Percentiles rank a stretch among this genome's conserved stretches.
Evolutionary conservation across 768 basidiomycete genomes (phyloP).

Genomic region (Hypholoma sublateritium): DNA sequence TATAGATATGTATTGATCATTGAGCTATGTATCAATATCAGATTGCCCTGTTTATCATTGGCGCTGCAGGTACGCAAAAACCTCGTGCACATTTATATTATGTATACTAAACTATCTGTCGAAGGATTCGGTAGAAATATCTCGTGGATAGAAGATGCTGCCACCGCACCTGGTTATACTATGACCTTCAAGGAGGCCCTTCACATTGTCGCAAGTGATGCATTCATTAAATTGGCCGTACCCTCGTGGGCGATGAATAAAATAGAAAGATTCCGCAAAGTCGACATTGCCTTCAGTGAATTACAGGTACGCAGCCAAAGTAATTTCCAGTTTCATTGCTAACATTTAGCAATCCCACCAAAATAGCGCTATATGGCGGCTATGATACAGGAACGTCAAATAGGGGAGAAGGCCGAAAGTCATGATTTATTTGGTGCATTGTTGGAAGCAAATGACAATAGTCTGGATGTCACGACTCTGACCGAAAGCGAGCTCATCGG

Average conservation of each 20-base stretch:
- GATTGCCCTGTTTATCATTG: conserved; percentile 58
- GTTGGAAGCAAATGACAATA: conserved; percentile 47
- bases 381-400: conserved; percentile 48
- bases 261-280: conserved; percentile 29
- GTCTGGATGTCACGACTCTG: conserved; percentile 31
- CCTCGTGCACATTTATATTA: not conserved
- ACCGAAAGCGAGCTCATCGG: conserved; percentile 45
- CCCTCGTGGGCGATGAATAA: conserved; percentile 40
- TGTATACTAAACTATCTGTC: not conserved
- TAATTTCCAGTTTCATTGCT: not conserved
- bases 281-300: conserved; percentile 41
- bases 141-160: conserved; percentile 43
- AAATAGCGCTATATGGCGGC: conserved; percentile 43
- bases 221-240: conserved; percentile 36
- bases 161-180: conserved; percentile 40
- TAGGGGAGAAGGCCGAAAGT: conserved; percentile 35
- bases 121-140: conserved; percentile 52
- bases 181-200: conserved; percentile 51
- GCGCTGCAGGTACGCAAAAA: conserved; percentile 45
- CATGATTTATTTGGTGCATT: conserved; percentile 55
- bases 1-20: not conserved
- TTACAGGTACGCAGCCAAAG: conserved; percentile 31
- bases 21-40: conserved; percentile 20
- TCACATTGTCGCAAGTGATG: conserved; percentile 37
- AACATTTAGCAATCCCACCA: not conserved